Conservation (phyloP, 2,329 filamentous ascomycete species). For the Leptodontidium sp. region DNA sequence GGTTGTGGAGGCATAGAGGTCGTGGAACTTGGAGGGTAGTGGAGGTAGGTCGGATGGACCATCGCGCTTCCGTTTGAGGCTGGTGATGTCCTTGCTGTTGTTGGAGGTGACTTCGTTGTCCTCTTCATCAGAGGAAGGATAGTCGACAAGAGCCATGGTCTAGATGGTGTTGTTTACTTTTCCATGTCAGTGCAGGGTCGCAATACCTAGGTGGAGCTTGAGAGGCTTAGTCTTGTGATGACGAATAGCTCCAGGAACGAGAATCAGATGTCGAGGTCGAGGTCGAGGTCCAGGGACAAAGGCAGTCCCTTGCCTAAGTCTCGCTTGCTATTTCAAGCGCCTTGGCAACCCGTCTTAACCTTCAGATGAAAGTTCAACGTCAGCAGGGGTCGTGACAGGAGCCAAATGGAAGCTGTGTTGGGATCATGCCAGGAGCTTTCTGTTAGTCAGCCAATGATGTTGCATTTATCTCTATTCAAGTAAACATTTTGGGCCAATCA, state of each 20-base stretch:
- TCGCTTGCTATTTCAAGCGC: conserved; percentile 17
- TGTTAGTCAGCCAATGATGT: conserved; percentile 3
- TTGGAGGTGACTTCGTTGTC: conserved; percentile 21
- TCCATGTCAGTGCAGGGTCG: neutral
- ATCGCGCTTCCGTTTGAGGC: conserved; percentile 49
- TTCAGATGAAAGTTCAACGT: conserved; percentile 19
- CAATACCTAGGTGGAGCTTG: neutral
- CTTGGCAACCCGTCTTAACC: neutral
- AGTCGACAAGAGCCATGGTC: conserved; percentile 70
- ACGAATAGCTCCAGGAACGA: conserved; percentile 16
- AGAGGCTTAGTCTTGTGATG: neutral
- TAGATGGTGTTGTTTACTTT: neutral
- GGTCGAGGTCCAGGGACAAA: neutral
- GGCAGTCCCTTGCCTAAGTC: neutral
- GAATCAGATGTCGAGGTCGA: neutral
- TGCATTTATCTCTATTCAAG: neutral
- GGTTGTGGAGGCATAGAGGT: conserved; percentile 86
- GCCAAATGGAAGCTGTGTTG: neutral
- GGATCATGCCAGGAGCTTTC: too few species aligned
- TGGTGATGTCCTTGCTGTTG: conserved; percentile 42
- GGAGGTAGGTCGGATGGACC: conserved; percentile 63
- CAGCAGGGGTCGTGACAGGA: conserved; percentile 18
- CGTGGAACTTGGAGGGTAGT: conserved; percentile 81
- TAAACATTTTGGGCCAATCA: neutral
- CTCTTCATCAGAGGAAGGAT: conserved; percentile 62